phyloP scores from a whole-genome alignment of 2,329 filamentous ascomycete species.

The Macrophomina phaseolina region DNA sequence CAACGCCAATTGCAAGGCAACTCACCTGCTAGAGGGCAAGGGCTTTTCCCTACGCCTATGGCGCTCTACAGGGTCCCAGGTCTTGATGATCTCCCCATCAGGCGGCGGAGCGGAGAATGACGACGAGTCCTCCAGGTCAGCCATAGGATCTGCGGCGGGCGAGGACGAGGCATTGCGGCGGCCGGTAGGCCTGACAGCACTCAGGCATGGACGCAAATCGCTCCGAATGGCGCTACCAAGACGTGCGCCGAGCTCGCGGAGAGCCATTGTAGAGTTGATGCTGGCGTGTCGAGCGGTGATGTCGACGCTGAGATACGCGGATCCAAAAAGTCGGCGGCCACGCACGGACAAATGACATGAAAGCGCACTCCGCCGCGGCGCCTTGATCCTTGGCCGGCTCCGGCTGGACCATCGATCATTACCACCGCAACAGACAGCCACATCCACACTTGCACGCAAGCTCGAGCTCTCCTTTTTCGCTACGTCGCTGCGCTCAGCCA shows the following conservation, averaged over 20 bases:
- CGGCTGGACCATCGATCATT: constrained; percentile 9
- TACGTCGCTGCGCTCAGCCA: constrained; percentile 12
- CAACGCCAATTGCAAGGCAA: background rate
- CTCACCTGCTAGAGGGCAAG: constrained; percentile 61
- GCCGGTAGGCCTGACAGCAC: constrained; percentile 34
- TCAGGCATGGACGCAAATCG: constrained; percentile 35
- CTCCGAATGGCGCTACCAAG: constrained; percentile 36
- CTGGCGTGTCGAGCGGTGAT: constrained; percentile 29
- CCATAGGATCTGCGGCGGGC: constrained; percentile 42
- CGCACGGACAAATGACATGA: constrained; percentile 17
- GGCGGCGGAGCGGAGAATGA: constrained; percentile 50
- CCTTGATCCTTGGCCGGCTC: constrained; percentile 18
- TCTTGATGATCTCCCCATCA: constrained; percentile 49
- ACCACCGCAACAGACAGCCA: constrained; percentile 20
- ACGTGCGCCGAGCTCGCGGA: constrained; percentile 44
- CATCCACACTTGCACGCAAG: constrained; percentile 4
- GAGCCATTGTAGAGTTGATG: constrained; percentile 39
- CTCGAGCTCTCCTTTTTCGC: constrained; percentile 24
- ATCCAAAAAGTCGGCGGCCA: constrained; percentile 25
- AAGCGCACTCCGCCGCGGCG: constrained; percentile 7
- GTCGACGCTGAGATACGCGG: constrained; percentile 7
- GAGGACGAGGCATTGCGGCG: constrained; percentile 56
- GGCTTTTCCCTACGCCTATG: constrained; percentile 49
- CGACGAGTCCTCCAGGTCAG: constrained; percentile 56
- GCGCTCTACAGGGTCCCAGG: constrained; percentile 56